Evolutionary conservation across 169 alveolate genomes (phyloP).

Genomic region (Plasmodium fragile): DNA sequence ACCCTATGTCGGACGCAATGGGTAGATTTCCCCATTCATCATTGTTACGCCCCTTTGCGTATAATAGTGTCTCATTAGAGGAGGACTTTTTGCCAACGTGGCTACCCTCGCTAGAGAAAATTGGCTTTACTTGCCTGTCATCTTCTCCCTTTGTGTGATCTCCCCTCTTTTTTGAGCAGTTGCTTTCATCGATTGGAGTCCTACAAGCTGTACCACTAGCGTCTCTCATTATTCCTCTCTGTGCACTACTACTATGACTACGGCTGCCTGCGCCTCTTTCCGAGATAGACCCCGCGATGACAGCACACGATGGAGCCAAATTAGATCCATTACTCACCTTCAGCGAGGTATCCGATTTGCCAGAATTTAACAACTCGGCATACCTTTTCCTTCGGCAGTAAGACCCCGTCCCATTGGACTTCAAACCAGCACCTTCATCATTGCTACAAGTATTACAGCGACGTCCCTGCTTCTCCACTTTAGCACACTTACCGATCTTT

Average conservation of each 20-base stretch:
- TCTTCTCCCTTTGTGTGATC: background rate
- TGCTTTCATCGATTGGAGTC: background rate
- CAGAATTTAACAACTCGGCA: background rate
- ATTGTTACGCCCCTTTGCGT: background rate
- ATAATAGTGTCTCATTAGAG: background rate
- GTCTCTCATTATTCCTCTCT: background rate
- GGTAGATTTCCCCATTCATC: background rate
- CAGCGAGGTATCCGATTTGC: background rate
- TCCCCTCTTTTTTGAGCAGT: background rate
- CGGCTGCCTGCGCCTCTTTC: background rate
- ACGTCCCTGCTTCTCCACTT: background rate
- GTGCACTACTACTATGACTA: background rate
- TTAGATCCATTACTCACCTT: background rate
- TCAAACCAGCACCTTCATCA: background rate
- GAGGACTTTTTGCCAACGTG: background rate
- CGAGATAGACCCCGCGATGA: background rate
- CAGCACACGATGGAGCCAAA: background rate
- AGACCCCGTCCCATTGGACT: background rate
- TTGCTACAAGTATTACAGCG: background rate
- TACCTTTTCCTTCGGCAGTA: background rate
- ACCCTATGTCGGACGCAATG: background rate
- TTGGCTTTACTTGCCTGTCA: background rate
- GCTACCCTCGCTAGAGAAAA: background rate
- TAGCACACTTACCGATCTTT: constrained; percentile 14
- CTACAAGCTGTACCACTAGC: background rate